Percentiles rank a stretch among this genome's conserved stretches.
Evolutionary conservation across 345 rosid genomes (phyloP).

Genomic region (Salix exigua): DNA sequence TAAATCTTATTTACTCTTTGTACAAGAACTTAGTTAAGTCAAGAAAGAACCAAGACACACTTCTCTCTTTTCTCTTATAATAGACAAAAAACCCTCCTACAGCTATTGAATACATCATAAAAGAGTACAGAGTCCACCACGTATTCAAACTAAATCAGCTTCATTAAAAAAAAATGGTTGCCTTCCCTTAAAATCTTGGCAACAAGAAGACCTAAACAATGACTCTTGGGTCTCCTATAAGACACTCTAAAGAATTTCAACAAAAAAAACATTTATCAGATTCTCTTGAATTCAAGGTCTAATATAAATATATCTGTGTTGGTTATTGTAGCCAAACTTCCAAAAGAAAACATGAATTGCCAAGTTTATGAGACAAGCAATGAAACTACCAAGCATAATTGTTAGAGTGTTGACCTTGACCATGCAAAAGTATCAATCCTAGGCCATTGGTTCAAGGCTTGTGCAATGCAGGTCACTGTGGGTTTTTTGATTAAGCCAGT

Average conservation of each 20-base stretch:
- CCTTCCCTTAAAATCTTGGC: background rate
- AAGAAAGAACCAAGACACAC: background rate
- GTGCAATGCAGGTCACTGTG: too few species aligned
- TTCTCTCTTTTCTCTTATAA: background rate
- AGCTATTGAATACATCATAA: background rate
- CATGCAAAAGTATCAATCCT: background rate
- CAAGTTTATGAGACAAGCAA: background rate
- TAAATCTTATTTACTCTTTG: background rate
- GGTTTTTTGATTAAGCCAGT: too few species aligned
- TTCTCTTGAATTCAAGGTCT: background rate
- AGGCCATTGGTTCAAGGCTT: background rate
- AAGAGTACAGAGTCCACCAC: background rate
- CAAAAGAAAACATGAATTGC: background rate
- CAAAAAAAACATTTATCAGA: background rate
- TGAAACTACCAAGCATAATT: background rate
- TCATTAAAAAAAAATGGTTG: background rate
- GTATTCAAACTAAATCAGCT: background rate
- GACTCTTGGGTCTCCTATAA: background rate
- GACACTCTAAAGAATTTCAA: background rate
- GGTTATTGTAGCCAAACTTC: background rate
- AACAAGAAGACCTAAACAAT: background rate
- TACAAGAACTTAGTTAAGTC: background rate
- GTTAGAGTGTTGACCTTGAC: background rate
- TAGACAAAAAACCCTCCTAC: background rate
- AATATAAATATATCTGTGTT: background rate